Percentiles rank a stretch among this genome's conserved stretches.
Evolutionary conservation across 108 stramenopile genomes (phyloP).

Genomic region (Nitzschia palea): DNA sequence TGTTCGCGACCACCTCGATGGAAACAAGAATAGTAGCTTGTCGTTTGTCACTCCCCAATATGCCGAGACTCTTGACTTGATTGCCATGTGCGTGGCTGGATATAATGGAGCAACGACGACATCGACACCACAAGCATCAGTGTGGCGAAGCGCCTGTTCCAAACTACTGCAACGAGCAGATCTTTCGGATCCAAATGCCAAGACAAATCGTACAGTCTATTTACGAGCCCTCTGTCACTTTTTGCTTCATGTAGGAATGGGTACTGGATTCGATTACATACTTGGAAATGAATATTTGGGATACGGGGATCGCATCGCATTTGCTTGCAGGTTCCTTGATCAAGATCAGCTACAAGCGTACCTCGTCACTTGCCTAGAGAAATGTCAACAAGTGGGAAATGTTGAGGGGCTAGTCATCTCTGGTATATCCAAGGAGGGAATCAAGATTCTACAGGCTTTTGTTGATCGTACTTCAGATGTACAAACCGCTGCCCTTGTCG

Average conservation of each 20-base stretch:
- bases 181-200: constrained; percentile 3
- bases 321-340: constrained; percentile 71
- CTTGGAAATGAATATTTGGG: constrained; percentile 54
- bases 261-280: constrained; percentile 43
- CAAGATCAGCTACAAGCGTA: constrained; percentile 55
- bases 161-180: constrained; percentile 47
- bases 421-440: constrained; percentile 73
- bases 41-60: constrained; percentile 31
- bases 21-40: constrained; percentile 12
- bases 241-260: constrained; percentile 51
- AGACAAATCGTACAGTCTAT: constrained; percentile 48
- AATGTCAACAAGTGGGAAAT: constrained; percentile 61
- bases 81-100: constrained; percentile 81
- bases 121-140: constrained; percentile 33
- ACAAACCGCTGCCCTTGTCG: constrained; percentile 78
- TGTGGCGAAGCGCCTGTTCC: constrained; percentile 72
- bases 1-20: constrained; percentile 1
- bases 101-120: constrained; percentile 49
- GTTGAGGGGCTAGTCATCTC: constrained; percentile 79
- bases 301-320: constrained; percentile 75
- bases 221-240: constrained; percentile 66
- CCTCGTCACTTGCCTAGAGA: constrained; percentile 49
- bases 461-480: constrained; percentile 73
- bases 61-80: constrained; percentile 68
- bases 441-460: constrained; percentile 74